phyloP scores from a whole-genome alignment of 2,329 filamentous ascomycete species.

The Taxawa tesnikishii region DNA sequence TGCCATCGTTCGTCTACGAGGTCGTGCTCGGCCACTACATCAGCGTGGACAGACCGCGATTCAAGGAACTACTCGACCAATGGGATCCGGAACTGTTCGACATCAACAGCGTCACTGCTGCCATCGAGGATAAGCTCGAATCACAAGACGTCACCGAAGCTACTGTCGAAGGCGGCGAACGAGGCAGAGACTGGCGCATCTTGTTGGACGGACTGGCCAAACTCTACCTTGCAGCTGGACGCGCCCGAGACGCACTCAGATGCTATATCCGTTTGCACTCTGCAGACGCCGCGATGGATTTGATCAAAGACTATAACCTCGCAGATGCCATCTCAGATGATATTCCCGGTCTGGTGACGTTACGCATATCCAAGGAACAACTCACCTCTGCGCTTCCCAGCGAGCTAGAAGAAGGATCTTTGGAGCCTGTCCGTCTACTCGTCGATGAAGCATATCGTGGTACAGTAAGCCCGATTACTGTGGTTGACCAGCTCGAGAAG shows the following conservation, averaged over 20 bases:
- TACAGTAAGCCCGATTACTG: constrained; percentile 63
- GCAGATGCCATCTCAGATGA: constrained; percentile 81
- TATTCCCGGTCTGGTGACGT: constrained; percentile 74
- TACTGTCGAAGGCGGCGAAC: constrained; percentile 59
- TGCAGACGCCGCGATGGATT: constrained; percentile 72
- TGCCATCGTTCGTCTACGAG: constrained; percentile 77
- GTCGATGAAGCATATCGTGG: constrained; percentile 87
- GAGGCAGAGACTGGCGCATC: constrained; percentile 73
- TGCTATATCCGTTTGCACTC: constrained; percentile 88
- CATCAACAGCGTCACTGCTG: constrained; percentile 59
- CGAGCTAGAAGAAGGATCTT: constrained; percentile 68
- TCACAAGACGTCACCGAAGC: constrained; percentile 64
- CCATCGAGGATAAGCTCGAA: constrained; percentile 71
- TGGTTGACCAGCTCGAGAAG: constrained; percentile 64
- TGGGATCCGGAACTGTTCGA: constrained; percentile 84
- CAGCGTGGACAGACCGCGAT: constrained; percentile 58
- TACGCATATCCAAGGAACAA: constrained; percentile 67
- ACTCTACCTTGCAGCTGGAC: constrained; percentile 69
- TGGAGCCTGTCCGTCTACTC: constrained; percentile 73
- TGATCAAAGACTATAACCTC: constrained; percentile 83
- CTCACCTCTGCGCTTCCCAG: constrained; percentile 50
- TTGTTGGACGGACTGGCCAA: constrained; percentile 79
- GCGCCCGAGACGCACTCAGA: constrained; percentile 70
- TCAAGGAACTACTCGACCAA: constrained; percentile 65
- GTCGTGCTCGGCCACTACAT: constrained; percentile 84